Percentiles rank a stretch among this genome's conserved stretches.
Conservation (phyloP, 805 yeast genomes). For the Cyberlindnera petersonii region DNA sequence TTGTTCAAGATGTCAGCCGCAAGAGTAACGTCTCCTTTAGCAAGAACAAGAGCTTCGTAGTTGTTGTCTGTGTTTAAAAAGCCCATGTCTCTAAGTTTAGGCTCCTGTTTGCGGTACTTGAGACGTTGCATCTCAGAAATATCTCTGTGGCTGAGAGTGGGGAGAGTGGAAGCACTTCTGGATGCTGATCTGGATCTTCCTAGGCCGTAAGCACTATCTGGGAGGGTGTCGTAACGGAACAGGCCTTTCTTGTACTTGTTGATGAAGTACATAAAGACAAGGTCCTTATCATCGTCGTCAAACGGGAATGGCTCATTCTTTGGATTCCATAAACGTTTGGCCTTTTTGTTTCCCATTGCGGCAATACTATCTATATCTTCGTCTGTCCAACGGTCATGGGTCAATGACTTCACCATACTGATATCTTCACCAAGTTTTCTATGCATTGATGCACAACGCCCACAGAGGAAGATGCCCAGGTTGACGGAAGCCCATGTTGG, state of each 20-base stretch:
- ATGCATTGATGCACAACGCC: slow-evolving; percentile 80
- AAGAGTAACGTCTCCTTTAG: slow-evolving; percentile 53
- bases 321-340: slow-evolving; percentile 64
- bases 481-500: slow-evolving; percentile 43
- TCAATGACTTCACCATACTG: slow-evolving; percentile 66
- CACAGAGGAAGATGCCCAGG: slow-evolving; percentile 74
- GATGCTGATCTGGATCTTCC: slow-evolving; percentile 18
- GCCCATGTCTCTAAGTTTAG: slow-evolving; percentile 51
- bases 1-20: slow-evolving; percentile 53
- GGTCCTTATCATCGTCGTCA: slow-evolving; percentile 68
- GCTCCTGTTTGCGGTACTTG: slow-evolving; percentile 47
- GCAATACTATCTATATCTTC: slow-evolving; percentile 46
- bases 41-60: slow-evolving; percentile 57
- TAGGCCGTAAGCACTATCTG: slow-evolving; percentile 29
- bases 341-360: slow-evolving; percentile 58
- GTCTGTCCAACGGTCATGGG: slow-evolving; percentile 65
- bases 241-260: slow-evolving; percentile 67
- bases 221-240: slow-evolving; percentile 35
- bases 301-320: slow-evolving; percentile 64
- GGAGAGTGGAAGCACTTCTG: slow-evolving; percentile 26
- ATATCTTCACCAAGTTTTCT: slow-evolving; percentile 58
- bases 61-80: slow-evolving; percentile 51
- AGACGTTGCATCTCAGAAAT: slow-evolving; percentile 51
- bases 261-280: slow-evolving; percentile 54
- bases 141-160: slow-evolving; percentile 45